A percentile compares a stretch with the other conserved stretches of the same genome.
phyloP scores from a whole-genome alignment of 306 rosid genomes.

The Casuarina glauca region DNA sequence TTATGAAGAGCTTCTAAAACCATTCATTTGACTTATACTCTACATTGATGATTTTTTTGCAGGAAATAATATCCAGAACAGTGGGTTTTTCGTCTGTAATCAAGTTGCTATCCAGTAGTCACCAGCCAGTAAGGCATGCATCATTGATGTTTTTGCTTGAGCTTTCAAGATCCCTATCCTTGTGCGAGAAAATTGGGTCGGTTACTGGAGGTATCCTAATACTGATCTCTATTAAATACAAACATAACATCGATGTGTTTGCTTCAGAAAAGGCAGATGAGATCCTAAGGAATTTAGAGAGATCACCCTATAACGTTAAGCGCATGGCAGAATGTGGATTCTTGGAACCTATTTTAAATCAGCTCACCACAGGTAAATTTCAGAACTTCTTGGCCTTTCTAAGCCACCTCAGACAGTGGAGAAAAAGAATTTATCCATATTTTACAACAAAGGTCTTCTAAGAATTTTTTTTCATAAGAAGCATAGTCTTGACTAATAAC shows the following conservation, averaged over 20 bases:
- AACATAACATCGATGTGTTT: constrained; percentile 30
- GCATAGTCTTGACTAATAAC: not conserved
- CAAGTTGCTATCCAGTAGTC: constrained; percentile 38
- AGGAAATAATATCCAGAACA: constrained; percentile 34
- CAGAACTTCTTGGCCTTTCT: not conserved
- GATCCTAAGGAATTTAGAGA: constrained; percentile 44
- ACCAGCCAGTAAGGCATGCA: constrained; percentile 32
- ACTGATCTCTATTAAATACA: constrained; percentile 40
- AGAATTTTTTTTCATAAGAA: not conserved
- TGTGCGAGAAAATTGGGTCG: constrained; percentile 45
- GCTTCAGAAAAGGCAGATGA: constrained; percentile 43
- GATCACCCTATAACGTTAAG: constrained; percentile 37
- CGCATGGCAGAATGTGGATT: constrained; percentile 52
- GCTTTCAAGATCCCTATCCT: constrained; percentile 39
- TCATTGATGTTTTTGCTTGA: constrained; percentile 39
- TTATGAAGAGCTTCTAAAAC: not conserved
- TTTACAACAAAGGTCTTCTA: not conserved
- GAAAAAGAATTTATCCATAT: not conserved
- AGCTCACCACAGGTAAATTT: constrained; percentile 41
- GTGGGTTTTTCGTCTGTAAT: constrained; percentile 25
- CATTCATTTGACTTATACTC: not conserved
- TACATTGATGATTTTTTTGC: constrained; percentile 22
- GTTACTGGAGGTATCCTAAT: constrained; percentile 38
- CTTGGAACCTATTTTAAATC: constrained; percentile 42
- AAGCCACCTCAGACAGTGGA: not conserved